Evolutionary conservation across 2,329 filamentous ascomycete species (phyloP), one percentile per base, ranked within the genome.

Genomic region (Zarea fungicola): DNA sequence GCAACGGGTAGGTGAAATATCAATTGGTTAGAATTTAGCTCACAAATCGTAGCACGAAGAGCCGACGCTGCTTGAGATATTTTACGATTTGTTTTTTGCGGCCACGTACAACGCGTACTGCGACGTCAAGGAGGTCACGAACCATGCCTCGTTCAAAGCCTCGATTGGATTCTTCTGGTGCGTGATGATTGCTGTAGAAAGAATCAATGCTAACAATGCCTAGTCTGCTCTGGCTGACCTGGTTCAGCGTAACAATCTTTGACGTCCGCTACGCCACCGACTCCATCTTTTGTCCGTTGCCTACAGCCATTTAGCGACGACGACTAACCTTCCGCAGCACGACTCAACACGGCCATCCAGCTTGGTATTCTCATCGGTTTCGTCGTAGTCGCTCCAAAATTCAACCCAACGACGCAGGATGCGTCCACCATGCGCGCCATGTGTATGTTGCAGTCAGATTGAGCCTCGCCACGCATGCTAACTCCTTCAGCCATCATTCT

Each of bases 241-340:
- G 83, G 83, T 73, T 84, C 26, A 71, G 82, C 52, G 76, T 81
- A n/a, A 75, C 76, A 7, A 64, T 85, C 1, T 84, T 81, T 60
- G 83, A 87, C 61, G 76, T 85, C 31, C 80, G 83, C 1, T 86
- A 84, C 59, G 75, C 78, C 1, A 72, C 78, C 19, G 83, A 87
- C 61, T 81, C 76, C 34, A 68, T 85, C 31, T 83, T 85, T 55
- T 78, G 65, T 66, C 49, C 9, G 42, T 8, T 8, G 18, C 21
- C 22, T 2, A 4, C 14, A 3, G 6, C 28, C 34, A 28, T 18
- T 6, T 28, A n/a, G 11, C 6, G 6, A 21, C 34, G 9, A 21
- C n/a, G 6, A 13, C 48, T 45, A 50, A 46, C 28, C 16, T 7
- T 4, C 1, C n/a, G 29, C 26, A 67, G 66, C 84, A 55, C 75